A percentile compares a stretch with the other conserved stretches of the same genome.
These are phyloP conservation scores for Silene noctiflora DNA, from an alignment of 179 eudicot species.

Conservation along the genomic window DNA sequence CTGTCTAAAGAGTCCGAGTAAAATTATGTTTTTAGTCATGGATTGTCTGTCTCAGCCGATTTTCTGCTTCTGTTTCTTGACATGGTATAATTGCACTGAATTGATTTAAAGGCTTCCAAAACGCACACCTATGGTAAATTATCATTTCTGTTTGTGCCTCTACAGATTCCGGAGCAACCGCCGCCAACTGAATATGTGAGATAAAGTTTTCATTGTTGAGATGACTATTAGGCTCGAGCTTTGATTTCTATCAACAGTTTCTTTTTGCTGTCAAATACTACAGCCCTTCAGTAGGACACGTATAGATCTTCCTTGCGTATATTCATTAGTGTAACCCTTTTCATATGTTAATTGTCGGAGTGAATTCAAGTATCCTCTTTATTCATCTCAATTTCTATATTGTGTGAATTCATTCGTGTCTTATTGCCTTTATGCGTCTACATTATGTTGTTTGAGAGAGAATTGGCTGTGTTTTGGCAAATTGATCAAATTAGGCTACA, in stretches of 20 bases:
- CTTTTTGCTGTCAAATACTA: background rate
- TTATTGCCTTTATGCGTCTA: too few species aligned
- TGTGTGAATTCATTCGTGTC: too few species aligned
- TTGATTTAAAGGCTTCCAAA: background rate
- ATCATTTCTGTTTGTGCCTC: slow-evolving; percentile 3
- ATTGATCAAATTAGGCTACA: too few species aligned
- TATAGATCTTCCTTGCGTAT: background rate
- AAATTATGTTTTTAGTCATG: background rate
- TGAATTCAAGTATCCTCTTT: background rate
- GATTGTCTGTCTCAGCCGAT: background rate
- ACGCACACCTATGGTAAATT: background rate
- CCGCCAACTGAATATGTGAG: slow-evolving; percentile 56
- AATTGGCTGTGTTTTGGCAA: too few species aligned
- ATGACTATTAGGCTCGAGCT: background rate
- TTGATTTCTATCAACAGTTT: background rate
- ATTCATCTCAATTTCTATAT: background rate
- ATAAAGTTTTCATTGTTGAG: slow-evolving; percentile 8
- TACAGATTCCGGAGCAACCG: slow-evolving; percentile 75
- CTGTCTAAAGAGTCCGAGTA: background rate
- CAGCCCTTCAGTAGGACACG: background rate
- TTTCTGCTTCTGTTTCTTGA: background rate
- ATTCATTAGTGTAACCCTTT: background rate
- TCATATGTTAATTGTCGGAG: background rate
- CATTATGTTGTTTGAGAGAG: too few species aligned
- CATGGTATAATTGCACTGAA: background rate